Evolutionary conservation across 164 flowering plant genomes (phyloP).

Genomic region (Tinospora cordifolia): DNA sequence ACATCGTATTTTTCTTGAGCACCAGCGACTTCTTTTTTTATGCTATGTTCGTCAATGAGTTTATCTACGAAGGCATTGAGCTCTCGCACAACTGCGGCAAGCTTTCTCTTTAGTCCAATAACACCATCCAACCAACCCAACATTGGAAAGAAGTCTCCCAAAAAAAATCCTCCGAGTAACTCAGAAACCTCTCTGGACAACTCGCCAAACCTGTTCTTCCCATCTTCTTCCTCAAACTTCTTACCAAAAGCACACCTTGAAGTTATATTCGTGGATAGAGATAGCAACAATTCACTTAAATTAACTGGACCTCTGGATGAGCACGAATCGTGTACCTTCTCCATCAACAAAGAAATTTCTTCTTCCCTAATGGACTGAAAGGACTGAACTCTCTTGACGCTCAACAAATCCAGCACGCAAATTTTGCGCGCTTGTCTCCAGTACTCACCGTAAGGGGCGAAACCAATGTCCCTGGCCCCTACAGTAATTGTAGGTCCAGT

Average conservation of each 20-base stretch:
- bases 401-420: conserved; percentile 4
- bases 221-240: neutral
- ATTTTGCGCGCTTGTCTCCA: conserved; percentile 12
- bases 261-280: conserved; percentile 1
- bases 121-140: conserved; percentile 12
- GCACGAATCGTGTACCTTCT: conserved; percentile 4
- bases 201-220: conserved; percentile 4
- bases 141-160: conserved; percentile 9
- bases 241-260: conserved; percentile 9
- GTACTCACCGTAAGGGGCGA: conserved; percentile 10
- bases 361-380: conserved; percentile 6
- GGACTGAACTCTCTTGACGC: conserved; percentile 10
- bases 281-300: neutral
- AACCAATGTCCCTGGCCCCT: neutral
- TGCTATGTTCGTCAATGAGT: conserved; percentile 10
- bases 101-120: conserved; percentile 5
- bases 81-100: conserved; percentile 6
- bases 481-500: neutral
- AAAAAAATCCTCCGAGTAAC: neutral
- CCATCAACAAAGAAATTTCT: conserved; percentile 6
- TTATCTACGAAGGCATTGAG: conserved; percentile 10
- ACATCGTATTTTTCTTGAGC: neutral
- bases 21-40: neutral
- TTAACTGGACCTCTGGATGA: neutral
- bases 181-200: conserved; percentile 5